A percentile compares a stretch with the other conserved stretches of the same genome.
Evolutionary conservation across 768 basidiomycete species (phyloP).

Genomic region (Megacollybia marginata): DNA sequence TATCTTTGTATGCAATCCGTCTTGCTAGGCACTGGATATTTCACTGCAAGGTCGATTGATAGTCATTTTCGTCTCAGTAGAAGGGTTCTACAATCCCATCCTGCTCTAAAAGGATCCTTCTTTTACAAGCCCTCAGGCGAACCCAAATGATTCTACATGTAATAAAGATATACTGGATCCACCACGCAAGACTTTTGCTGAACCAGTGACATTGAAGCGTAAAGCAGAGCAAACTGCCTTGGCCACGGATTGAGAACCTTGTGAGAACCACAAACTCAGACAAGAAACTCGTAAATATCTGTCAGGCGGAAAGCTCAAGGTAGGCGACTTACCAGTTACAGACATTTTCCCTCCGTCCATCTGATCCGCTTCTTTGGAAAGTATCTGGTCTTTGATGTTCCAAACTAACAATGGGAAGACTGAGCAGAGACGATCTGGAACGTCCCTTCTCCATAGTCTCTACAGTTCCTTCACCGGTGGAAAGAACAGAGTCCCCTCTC

Average conservation of each 20-base stretch:
- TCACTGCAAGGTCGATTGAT: no score
- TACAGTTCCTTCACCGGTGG: neutral
- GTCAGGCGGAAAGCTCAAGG: neutral
- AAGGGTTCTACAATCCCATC: no score
- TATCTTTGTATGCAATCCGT: no score
- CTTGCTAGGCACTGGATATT: no score
- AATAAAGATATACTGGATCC: neutral
- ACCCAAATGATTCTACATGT: neutral
- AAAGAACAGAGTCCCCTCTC: neutral
- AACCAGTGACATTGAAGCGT: neutral
- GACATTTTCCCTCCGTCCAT: neutral
- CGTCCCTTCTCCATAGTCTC: neutral
- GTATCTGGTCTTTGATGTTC: neutral
- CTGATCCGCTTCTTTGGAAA: neutral
- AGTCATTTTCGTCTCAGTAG: no score
- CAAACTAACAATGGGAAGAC: neutral
- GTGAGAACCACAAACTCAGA: neutral
- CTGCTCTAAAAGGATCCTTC: no score
- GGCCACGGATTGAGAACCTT: neutral
- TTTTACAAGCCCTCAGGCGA: neutral
- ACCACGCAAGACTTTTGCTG: neutral
- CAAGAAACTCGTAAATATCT: neutral
- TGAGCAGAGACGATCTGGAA: neutral
- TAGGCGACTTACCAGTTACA: neutral
- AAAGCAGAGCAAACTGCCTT: neutral